Evolutionary conservation across 2,329 filamentous ascomycete species (phyloP).

Genomic region (Diaporthe sp.): DNA sequence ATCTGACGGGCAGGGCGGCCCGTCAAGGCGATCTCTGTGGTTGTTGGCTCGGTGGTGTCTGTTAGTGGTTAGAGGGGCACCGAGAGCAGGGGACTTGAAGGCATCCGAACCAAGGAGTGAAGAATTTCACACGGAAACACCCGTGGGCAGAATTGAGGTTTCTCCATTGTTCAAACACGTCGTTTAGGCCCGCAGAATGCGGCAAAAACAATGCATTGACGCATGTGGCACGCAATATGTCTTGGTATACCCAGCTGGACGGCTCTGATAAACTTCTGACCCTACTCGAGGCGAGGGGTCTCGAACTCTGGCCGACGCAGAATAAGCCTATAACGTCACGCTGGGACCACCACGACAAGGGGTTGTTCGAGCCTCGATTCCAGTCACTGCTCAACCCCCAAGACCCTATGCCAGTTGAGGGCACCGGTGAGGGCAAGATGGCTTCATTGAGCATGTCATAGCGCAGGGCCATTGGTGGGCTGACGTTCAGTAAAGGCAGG

Average conservation of each 20-base stretch:
- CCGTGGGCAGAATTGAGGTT: neutral
- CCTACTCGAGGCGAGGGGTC: neutral
- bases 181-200: neutral
- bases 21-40: conserved; percentile 2
- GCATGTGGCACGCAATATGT: conserved; percentile 1
- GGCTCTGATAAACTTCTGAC: conserved; percentile 11
- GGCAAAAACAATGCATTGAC: conserved; percentile 8
- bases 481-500: neutral
- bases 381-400: neutral
- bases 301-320: conserved; percentile 11
- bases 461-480: neutral
- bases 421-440: neutral
- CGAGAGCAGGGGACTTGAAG: conserved; percentile 1
- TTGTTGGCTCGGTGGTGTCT: neutral
- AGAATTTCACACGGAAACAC: neutral
- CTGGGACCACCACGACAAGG: conserved; percentile 6
- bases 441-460: neutral
- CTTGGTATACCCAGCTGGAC: neutral
- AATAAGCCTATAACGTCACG: neutral
- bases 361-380: neutral
- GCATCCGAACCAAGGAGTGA: neutral
- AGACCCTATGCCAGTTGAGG: neutral
- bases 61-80: neutral
- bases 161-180: neutral
- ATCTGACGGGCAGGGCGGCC: conserved; percentile 27